phyloP scores from a whole-genome alignment of 345 rosid species.

The Raphanus sativus region DNA sequence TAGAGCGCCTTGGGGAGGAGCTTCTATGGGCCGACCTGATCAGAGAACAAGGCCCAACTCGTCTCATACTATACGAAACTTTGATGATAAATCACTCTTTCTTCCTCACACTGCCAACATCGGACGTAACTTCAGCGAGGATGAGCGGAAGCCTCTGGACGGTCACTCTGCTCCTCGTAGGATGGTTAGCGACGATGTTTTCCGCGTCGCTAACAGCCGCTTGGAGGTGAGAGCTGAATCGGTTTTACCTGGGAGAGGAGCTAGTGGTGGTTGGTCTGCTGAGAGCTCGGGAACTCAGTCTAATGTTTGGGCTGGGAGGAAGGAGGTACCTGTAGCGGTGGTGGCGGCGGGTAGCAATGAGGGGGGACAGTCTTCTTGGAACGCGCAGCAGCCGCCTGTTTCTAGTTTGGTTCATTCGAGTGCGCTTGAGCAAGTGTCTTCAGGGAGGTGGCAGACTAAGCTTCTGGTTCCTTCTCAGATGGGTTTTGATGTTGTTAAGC shows the following conservation, averaged over 20 bases:
- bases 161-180: conserved; percentile 63
- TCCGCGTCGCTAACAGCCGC: conserved; percentile 36
- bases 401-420: conserved; percentile 66
- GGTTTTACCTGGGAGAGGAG: conserved; percentile 38
- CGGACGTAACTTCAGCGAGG: conserved; percentile 81
- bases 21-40: conserved; percentile 43
- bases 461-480: conserved; percentile 47
- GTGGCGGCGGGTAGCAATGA: conserved; percentile 28
- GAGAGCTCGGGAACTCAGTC: conserved; percentile 46
- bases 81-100: conserved; percentile 76
- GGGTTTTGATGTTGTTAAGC: conserved; percentile 44
- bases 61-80: conserved; percentile 55
- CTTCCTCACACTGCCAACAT: conserved; percentile 50
- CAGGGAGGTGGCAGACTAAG: conserved; percentile 77
- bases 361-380: conserved; percentile 50
- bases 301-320: conserved; percentile 64
- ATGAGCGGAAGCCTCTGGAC: conserved; percentile 79
- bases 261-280: conserved; percentile 28
- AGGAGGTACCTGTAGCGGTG: conserved; percentile 41
- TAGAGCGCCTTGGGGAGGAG: conserved; percentile 61
- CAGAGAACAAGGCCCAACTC: conserved; percentile 63
- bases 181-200: conserved; percentile 60
- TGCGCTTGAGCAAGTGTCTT: conserved; percentile 73
- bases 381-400: conserved; percentile 47
- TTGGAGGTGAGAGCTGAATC: conserved; percentile 52